Evolutionary conservation across 306 rosid genomes (phyloP).

Genomic region (Styphnolobium japonicum): DNA sequence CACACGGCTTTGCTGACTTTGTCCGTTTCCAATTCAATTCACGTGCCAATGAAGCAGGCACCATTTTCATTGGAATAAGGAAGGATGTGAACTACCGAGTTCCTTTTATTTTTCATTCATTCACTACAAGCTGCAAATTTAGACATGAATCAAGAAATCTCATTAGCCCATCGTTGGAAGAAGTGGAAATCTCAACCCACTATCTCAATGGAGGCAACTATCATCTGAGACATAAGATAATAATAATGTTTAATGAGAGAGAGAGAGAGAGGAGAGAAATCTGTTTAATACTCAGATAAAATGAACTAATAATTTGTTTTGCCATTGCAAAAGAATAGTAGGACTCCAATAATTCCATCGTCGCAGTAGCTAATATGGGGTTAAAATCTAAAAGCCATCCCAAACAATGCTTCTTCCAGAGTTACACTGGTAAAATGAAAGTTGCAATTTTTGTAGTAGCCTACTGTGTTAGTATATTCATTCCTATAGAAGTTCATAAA

Average conservation of each 20-base stretch:
- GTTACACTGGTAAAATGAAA: slow-evolving; percentile 16
- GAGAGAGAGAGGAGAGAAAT: no score
- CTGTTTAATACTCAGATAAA: background rate
- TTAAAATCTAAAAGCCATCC: slow-evolving; percentile 31
- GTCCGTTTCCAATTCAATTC: background rate
- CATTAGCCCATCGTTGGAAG: no score
- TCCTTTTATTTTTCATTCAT: background rate
- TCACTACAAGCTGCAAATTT: background rate
- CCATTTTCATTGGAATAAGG: no score
- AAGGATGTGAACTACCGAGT: background rate
- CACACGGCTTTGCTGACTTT: background rate
- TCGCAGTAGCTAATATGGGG: slow-evolving; percentile 43
- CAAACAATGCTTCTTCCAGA: slow-evolving; percentile 54
- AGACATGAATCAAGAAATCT: background rate
- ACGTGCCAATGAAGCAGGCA: no score
- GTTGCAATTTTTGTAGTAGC: slow-evolving; percentile 39
- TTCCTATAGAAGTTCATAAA: no score
- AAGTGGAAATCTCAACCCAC: no score
- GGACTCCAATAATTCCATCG: slow-evolving; percentile 31
- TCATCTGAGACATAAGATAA: no score
- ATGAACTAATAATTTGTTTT: slow-evolving; percentile 32
- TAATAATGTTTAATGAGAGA: no score
- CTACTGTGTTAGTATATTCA: slow-evolving; percentile 23
- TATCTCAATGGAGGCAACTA: no score
- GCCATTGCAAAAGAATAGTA: slow-evolving; percentile 55